phyloP scores from a whole-genome alignment of 2,329 filamentous ascomycete species.

The Neurospora sp. region DNA sequence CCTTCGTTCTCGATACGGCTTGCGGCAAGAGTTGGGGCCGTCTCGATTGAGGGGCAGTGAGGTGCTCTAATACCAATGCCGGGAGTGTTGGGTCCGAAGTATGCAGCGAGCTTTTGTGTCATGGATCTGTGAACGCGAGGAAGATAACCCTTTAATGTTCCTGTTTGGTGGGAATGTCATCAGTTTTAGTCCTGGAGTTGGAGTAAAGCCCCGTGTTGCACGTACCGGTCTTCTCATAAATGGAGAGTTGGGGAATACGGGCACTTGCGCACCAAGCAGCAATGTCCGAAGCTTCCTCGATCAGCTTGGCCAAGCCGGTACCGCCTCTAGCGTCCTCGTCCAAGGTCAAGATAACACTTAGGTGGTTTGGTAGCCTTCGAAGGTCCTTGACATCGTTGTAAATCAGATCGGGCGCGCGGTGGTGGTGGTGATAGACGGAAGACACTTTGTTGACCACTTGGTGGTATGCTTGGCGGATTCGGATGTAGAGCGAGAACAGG shows the following conservation, averaged over 20 bases:
- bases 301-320: conserved; percentile 69
- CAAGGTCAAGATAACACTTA: conserved; percentile 76
- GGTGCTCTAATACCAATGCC: conserved; percentile 64
- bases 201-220: not conserved
- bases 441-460: conserved; percentile 67
- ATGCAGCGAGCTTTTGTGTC: conserved; percentile 69
- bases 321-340: conserved; percentile 59
- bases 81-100: conserved; percentile 72
- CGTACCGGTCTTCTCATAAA: conserved; percentile 87
- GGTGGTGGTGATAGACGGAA: conserved; percentile 85
- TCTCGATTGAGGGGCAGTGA: conserved; percentile 51
- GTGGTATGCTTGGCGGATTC: conserved; percentile 70
- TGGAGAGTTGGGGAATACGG: conserved; percentile 75
- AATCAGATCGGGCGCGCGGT: conserved; percentile 88
- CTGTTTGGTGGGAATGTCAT: conserved; percentile 32
- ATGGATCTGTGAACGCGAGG: conserved; percentile 75
- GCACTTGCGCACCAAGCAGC: conserved; percentile 88
- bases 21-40: conserved; percentile 35
- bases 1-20: conserved; percentile 30
- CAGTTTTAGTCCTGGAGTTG: not conserved
- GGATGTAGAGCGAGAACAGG: conserved; percentile 81
- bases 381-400: conserved; percentile 73
- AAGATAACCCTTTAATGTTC: conserved; percentile 81
- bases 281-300: conserved; percentile 87
- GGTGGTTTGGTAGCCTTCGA: conserved; percentile 66